Evolutionary conservation across 306 rosid species (phyloP).

Genomic region (Gynostemma pentaphyllum): DNA sequence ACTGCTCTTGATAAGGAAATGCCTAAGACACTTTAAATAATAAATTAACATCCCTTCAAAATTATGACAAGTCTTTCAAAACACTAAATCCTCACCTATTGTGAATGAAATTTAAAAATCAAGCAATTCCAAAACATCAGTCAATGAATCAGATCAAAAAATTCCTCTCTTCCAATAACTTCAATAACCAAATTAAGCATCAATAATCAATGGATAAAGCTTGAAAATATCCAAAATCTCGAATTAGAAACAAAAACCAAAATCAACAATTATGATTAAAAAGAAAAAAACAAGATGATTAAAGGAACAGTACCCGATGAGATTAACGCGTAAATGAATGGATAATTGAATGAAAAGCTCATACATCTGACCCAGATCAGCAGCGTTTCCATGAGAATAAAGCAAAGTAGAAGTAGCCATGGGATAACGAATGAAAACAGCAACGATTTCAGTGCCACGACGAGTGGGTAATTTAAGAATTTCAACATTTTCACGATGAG

Average conservation of each 20-base stretch:
- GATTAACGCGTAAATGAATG: conserved; percentile 77
- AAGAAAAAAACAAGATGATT: not conserved
- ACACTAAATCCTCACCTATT: not conserved
- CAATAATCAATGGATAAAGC: no score
- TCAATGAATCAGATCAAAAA: not conserved
- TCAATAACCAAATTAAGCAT: not conserved
- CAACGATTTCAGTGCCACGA: conserved; percentile 64
- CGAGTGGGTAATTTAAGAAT: conserved; percentile 68
- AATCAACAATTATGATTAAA: no score
- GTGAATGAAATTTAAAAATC: not conserved
- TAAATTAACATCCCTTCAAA: not conserved
- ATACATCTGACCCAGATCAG: conserved; percentile 99
- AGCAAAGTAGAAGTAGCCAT: conserved; percentile 82
- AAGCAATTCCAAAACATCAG: not conserved
- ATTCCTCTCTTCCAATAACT: not conserved
- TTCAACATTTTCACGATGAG: conserved; percentile 87
- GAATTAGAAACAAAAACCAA: no score
- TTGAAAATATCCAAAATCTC: no score
- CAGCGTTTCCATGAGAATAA: conserved; percentile 93
- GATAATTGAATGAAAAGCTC: conserved; percentile 80
- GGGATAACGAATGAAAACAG: conserved; percentile 72
- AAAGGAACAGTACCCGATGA: conserved; percentile 57
- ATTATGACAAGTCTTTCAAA: not conserved
- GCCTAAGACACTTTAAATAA: not conserved
- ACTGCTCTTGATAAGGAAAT: not conserved